Base-by-base conservation (phyloP, 257 asterid species). In the Primulina eburnea region DNA sequence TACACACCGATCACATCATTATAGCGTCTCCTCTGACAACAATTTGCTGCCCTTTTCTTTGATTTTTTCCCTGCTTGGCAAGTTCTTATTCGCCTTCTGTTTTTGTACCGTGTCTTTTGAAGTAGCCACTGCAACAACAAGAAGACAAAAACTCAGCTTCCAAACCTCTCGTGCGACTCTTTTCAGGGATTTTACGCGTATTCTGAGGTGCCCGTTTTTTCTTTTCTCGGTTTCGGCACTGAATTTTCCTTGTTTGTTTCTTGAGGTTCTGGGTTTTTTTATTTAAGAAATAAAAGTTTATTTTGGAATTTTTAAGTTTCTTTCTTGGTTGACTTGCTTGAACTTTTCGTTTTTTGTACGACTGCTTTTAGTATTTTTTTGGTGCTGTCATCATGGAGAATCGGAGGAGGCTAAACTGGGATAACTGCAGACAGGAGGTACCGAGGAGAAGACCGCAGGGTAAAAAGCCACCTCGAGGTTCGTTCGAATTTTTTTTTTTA, bases 381-480 rank as follows among this genome's bases (percentile, higher is more conserved):
- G 67, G 72, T 50, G 83, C 1, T 33, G 67, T 30, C 67, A 69
- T 67, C 72, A 83, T 83, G 88, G 83, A 83, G 29, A 68, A 50
- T 64, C 76, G 78, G 66, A 78, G 85, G 76, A 57, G 81, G 78
- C 80, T 62, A 4, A 82, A 67, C 28, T 67, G 77, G 84, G 80
- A 74, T 61, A 62, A 20, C 18, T 3, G 7, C 16, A 16, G 57
- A 50, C 20, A 50, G 56, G 57, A 50, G 21, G 20, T 50, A 21
- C 57, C 57, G 21, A 16, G 57, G 18, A 75, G 75, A 67, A 77
- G 73, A 77, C 79, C 85, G 63, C 80, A 68, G 60, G 35, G 67
- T 63, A 84, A 18, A 64, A 77, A 50, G 55, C 85, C 86, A 16
- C 82, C 85, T 28, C 75, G 76, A 10, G 85, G 86, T 68, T 64